Percentiles rank a stretch among this genome's conserved stretches.
Conservation (phyloP, 176 grass and related monocot species). For the Chrysopogon serrulatus region DNA sequence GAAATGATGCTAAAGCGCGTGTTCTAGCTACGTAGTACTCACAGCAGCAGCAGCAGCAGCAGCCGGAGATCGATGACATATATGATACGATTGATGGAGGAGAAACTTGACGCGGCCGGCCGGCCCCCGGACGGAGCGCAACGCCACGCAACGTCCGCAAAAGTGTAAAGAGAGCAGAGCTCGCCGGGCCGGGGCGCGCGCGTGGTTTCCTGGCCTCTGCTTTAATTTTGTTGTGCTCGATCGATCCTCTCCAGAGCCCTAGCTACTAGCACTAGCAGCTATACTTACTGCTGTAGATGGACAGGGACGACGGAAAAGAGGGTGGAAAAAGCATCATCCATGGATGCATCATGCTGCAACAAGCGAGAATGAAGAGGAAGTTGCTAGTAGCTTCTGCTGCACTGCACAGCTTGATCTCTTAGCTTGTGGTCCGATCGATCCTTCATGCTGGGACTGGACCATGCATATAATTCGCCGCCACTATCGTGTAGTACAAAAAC, state of each 20-base stretch:
- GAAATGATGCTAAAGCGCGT: constrained; percentile 42
- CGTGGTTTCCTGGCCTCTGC: constrained; percentile 43
- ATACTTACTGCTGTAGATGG: not conserved
- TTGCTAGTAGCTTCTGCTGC: not conserved
- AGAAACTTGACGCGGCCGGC: not conserved
- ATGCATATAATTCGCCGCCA: not conserved
- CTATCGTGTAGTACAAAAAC: not conserved
- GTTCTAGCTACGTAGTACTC: not conserved
- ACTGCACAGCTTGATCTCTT: not conserved
- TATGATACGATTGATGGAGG: not conserved
- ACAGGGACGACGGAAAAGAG: not conserved
- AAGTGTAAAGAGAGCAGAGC: not conserved
- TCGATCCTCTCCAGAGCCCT: not conserved
- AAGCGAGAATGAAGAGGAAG: too few species aligned
- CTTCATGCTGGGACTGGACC: too few species aligned
- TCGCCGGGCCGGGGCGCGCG: not conserved
- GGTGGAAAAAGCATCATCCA: not conserved
- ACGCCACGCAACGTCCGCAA: not conserved
- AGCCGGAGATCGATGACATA: not conserved
- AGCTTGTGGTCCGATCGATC: not conserved
- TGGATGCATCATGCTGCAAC: too few species aligned
- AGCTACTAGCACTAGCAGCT: not conserved
- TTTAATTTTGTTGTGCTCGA: constrained; percentile 17
- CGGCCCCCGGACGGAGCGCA: not conserved
- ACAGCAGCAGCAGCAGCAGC: not conserved